Evolutionary conservation across 495 filamentous ascomycete genomes (phyloP), one percentile per base, ranked within the genome.

Genomic region (Parathielavia appendiculata): DNA sequence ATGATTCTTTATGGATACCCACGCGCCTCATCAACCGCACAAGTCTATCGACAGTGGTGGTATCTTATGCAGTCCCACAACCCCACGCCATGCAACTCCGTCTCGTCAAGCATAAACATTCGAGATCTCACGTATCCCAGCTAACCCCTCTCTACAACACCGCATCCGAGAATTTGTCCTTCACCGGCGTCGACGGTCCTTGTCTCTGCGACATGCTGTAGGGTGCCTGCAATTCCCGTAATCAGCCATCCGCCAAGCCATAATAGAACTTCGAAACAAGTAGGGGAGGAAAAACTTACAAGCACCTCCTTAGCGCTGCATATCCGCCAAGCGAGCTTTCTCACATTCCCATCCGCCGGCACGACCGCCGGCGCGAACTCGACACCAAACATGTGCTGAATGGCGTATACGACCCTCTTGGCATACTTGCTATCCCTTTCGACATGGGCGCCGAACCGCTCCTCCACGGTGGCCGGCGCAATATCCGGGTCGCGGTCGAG

Each of bases 301-400:
- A 97, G 69, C 55, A 96, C 93, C 70, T 90, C 88, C 75, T 96
- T 96, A 26, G 92, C 95, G 69, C 92, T 93, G 69, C 88, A 95
- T 58, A 98, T 89, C 64, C 93, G 82, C 95, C 93, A 97, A 26
- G 92, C 89, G 44, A 98, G 76, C 66, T 95, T 95, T 66, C 78
- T 83, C 30, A 97, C 90, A 63, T 86, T 93, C 7, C 95, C 92
- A 78, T 98, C 93, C 1, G 91, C 90, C 56, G 86, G 84, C 43
- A 98, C 93, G 13, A 98, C 95, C 50, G 89, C 89, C 4, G 91
- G 87, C 8, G 95, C 90, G 60, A 98, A 87, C 71, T 98, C 95
- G 58, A 98, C 86, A 54, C 93, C 95, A 68, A 98, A 98, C 92
- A 96, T 97, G 72, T 95, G 89, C 56, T 87, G 87, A 39, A 97